phyloP scores from a whole-genome alignment of 306 rosid species.

The Acmispon strigosus region DNA sequence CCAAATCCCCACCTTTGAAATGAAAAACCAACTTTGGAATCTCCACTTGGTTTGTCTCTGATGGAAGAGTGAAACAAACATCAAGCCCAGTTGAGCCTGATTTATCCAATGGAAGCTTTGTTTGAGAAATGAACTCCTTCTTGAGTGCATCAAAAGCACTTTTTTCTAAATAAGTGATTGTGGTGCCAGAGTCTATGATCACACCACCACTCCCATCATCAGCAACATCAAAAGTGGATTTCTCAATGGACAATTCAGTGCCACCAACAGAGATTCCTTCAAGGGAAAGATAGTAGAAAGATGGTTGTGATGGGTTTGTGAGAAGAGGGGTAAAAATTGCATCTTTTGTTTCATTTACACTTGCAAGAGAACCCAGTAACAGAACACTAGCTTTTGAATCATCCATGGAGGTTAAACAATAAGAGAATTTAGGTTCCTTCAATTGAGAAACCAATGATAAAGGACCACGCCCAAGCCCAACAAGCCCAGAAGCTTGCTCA shows the following conservation, averaged over 20 bases:
- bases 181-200: slow-evolving; percentile 88
- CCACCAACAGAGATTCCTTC: slow-evolving; percentile 75
- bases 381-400: slow-evolving; percentile 50
- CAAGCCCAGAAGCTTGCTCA: slow-evolving; percentile 66
- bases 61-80: slow-evolving; percentile 55
- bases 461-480: slow-evolving; percentile 82
- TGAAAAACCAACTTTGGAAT: slow-evolving; percentile 67
- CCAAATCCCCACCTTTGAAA: slow-evolving; percentile 64
- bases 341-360: slow-evolving; percentile 4
- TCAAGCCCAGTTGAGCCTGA: slow-evolving; percentile 53
- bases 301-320: slow-evolving; percentile 55
- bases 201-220: slow-evolving; percentile 76
- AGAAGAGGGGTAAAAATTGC: slow-evolving; percentile 51
- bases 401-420: slow-evolving; percentile 62
- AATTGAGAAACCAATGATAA: slow-evolving; percentile 78
- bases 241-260: slow-evolving; percentile 28
- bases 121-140: slow-evolving; percentile 54
- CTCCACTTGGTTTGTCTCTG: slow-evolving; percentile 25
- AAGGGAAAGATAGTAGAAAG: slow-evolving; percentile 73
- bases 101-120: slow-evolving; percentile 30
- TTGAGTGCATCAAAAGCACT: slow-evolving; percentile 36
- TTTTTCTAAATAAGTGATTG: slow-evolving; percentile 50
- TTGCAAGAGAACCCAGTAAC: slow-evolving; percentile 54
- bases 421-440: slow-evolving; percentile 60
- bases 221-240: slow-evolving; percentile 40